Evolutionary conservation across 2,329 filamentous ascomycete genomes (phyloP).

Genomic region (Aureobasidium sp.): DNA sequence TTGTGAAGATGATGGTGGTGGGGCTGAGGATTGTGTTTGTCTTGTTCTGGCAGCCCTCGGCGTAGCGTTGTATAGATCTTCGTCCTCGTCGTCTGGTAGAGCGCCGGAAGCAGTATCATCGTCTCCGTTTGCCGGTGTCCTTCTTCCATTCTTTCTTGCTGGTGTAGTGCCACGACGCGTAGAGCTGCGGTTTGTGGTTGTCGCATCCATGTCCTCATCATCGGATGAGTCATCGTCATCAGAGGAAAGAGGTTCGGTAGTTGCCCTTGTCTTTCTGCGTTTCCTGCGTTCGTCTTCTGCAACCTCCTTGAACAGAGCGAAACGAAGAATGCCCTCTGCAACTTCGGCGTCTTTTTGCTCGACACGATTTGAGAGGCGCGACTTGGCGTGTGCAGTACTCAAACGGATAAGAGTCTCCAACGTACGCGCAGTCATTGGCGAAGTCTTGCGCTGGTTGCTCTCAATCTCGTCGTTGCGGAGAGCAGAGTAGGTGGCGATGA

Average conservation of each 20-base stretch:
- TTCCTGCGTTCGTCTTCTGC: constrained; percentile 70
- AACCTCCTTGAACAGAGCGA: constrained; percentile 95
- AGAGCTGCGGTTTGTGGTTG: constrained; percentile 31
- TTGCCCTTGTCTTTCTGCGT: constrained; percentile 66
- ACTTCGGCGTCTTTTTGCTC: constrained; percentile 83
- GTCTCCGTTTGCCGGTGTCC: constrained; percentile 20
- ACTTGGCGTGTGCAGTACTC: constrained; percentile 90
- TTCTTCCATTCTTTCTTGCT: not conserved
- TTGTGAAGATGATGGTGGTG: constrained; percentile 44
- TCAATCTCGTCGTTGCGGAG: constrained; percentile 94
- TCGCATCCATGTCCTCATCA: constrained; percentile 53
- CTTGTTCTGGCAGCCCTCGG: constrained; percentile 31
- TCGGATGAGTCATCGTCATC: constrained; percentile 47
- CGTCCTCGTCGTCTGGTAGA: constrained; percentile 43
- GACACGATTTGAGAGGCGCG: constrained; percentile 77
- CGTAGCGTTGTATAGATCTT: constrained; percentile 48
- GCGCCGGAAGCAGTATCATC: constrained; percentile 24
- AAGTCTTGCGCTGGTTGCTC: constrained; percentile 86
- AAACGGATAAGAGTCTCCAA: constrained; percentile 97
- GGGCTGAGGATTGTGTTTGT: constrained; percentile 26
- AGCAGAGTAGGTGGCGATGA: constrained; percentile 83
- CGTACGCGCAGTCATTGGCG: constrained; percentile 92
- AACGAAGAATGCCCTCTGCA: constrained; percentile 83
- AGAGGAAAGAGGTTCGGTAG: constrained; percentile 48
- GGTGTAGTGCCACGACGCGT: constrained; percentile 22